Evolutionary conservation across 176 grass and related monocot species (phyloP).

Genomic region (Bolboschoenus planiculmis): DNA sequence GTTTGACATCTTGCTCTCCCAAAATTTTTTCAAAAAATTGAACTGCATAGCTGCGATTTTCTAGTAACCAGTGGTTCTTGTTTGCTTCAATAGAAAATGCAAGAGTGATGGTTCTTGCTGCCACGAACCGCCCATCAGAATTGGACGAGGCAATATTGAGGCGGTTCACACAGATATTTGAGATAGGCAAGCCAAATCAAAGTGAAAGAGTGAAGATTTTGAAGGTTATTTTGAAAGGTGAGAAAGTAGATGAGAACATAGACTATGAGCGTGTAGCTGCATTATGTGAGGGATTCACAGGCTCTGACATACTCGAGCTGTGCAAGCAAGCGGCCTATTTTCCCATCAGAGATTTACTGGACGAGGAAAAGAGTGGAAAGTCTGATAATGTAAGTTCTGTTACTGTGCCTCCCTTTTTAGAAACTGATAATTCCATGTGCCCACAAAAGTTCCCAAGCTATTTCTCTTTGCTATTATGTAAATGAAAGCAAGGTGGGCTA

Average conservation of each 20-base stretch:
- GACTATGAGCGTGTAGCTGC: conserved; percentile 64
- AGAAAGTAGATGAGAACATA: conserved; percentile 58
- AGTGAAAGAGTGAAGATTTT: conserved; percentile 92
- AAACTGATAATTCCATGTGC: background rate
- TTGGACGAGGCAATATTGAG: conserved; percentile 91
- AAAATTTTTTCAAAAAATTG: background rate
- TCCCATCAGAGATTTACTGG: conserved; percentile 80
- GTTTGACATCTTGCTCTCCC: background rate
- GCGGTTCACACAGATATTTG: conserved; percentile 86
- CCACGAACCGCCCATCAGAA: conserved; percentile 94
- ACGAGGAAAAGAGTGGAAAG: conserved; percentile 61
- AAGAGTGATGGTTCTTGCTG: conserved; percentile 98
- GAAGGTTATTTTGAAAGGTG: conserved; percentile 78
- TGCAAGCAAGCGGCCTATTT: conserved; percentile 96
- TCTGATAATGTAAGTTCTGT: conserved; percentile 44
- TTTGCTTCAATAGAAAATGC: conserved; percentile 52
- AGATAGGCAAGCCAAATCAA: conserved; percentile 69
- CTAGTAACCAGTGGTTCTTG: background rate
- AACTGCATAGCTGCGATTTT: background rate
- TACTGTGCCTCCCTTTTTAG: background rate
- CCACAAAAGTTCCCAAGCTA: background rate
- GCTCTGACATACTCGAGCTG: conserved; percentile 81
- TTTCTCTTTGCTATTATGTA: background rate
- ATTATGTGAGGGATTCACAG: conserved; percentile 84
- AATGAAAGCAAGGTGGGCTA: background rate